phyloP scores from a whole-genome alignment of 495 filamentous ascomycete genomes.

The Bryoglossum gracile region DNA sequence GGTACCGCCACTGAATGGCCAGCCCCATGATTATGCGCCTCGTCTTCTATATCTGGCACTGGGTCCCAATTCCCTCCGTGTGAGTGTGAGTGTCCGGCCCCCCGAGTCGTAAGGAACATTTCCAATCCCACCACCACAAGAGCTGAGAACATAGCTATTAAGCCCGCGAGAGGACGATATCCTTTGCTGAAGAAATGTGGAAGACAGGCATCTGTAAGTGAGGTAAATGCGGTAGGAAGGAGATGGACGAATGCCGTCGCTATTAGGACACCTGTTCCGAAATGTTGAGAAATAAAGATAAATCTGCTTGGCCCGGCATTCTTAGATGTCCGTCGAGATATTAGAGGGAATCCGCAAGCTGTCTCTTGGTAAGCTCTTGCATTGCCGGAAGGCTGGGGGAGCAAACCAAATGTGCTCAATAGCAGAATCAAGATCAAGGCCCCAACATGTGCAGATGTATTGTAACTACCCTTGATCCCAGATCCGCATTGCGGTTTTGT shows the following conservation, averaged over 20 bases:
- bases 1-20: slow-evolving; percentile 7
- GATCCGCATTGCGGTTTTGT: slow-evolving; percentile 56
- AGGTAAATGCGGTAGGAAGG: slow-evolving; percentile 75
- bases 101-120: slow-evolving; percentile 60
- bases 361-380: background rate
- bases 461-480: slow-evolving; percentile 49
- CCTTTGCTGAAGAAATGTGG: slow-evolving; percentile 63
- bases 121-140: slow-evolving; percentile 69
- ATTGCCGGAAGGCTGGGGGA: slow-evolving; percentile 14
- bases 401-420: slow-evolving; percentile 62
- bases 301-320: slow-evolving; percentile 39
- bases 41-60: slow-evolving; percentile 15
- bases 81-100: slow-evolving; percentile 45
- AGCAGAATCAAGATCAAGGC: slow-evolving; percentile 70
- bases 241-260: slow-evolving; percentile 86
- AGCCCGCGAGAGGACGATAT: slow-evolving; percentile 69
- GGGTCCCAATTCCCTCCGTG: slow-evolving; percentile 31
- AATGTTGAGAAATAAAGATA: slow-evolving; percentile 72
- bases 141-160: slow-evolving; percentile 71
- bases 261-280: slow-evolving; percentile 80
- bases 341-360: slow-evolving; percentile 55
- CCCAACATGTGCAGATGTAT: slow-evolving; percentile 62
- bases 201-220: slow-evolving; percentile 73
- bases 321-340: slow-evolving; percentile 41
- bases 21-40: slow-evolving; percentile 7